Base-by-base conservation (phyloP, 805 yeast species). In the Yarrowia hollandica region DNA sequence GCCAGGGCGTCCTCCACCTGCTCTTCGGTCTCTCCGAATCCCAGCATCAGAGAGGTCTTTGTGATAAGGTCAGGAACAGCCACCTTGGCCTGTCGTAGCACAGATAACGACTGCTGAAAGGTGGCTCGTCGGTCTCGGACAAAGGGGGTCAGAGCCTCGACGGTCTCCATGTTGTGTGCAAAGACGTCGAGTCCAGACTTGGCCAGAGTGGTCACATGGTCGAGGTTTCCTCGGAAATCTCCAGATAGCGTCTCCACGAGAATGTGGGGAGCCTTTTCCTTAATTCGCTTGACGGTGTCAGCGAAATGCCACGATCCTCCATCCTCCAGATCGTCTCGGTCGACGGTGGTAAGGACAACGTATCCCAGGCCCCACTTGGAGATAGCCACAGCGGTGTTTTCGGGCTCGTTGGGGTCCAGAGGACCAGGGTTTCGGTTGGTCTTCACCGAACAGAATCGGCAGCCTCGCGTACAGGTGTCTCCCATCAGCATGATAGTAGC, bases 391-490 rank as follows among this genome's bases (percentile, higher is more conserved):
- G 98, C 98, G 0, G 99, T 95, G 68, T 94, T 90, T 69, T 89
- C 97, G 0, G 99, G 99, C 72, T 94, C 99, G 78, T 80, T 83
- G 18, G 97, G 96, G 74, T 94, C 99, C 7, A 96, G 86, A 9
- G 90, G 83, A 0, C 85, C 83, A 1, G 99, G 99, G 1, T 75
- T 75, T 68, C 99, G 80, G 71, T 84, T 85, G 1, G 99, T 94
- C 72, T 94, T 94, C 46, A 94, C 99, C 0, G 96, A 88, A 72
- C 99, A 94, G 74, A 94, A 94, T 63, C 99, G 79, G 71, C 99
- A 94, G n/a, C 99, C 99, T 74, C 99, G 81, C 1, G 99, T 94
- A 74, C 99, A 94, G 0, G 99, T 94, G 68, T 94, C 99, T 62
- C 99, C 99, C 81, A 94, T 79, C 61, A 94, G 77, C 99, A 94